Conservation (phyloP, 116 monocot genomes). For the Posidonia oceanica region DNA sequence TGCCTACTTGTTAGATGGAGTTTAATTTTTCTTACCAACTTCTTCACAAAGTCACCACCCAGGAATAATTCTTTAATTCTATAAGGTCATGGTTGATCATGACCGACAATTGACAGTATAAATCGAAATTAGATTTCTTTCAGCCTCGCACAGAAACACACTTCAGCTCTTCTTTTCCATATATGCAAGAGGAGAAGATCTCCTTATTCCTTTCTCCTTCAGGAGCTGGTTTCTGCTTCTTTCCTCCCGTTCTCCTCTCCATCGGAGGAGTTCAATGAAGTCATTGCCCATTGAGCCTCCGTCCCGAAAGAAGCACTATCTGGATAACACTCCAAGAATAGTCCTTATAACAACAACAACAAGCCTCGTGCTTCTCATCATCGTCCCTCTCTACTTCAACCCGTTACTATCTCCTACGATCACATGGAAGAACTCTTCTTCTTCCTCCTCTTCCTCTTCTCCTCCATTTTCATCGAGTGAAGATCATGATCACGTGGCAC, state of each 20-base stretch:
- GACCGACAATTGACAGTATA: too few species aligned
- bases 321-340: not conserved
- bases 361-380: not conserved
- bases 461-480: not conserved
- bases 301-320: not conserved
- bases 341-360: not conserved
- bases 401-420: not conserved
- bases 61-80: too few species aligned
- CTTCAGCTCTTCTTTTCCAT: too few species aligned
- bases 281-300: not conserved
- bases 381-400: slow-evolving; percentile 2
- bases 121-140: too few species aligned
- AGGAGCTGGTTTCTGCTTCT: too few species aligned
- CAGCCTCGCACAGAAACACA: too few species aligned
- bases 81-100: too few species aligned
- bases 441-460: not conserved
- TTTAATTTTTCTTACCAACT: too few species aligned
- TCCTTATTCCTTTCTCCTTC: too few species aligned
- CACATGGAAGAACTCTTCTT: not conserved
- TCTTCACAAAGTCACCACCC: too few species aligned
- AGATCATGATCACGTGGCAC: not conserved
- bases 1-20: too few species aligned
- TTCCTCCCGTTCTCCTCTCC: not conserved
- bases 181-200: too few species aligned
- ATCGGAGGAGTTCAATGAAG: not conserved